Evolutionary conservation across 1,139 yeast genomes (phyloP).

Genomic region (Kodamaea plutei): DNA sequence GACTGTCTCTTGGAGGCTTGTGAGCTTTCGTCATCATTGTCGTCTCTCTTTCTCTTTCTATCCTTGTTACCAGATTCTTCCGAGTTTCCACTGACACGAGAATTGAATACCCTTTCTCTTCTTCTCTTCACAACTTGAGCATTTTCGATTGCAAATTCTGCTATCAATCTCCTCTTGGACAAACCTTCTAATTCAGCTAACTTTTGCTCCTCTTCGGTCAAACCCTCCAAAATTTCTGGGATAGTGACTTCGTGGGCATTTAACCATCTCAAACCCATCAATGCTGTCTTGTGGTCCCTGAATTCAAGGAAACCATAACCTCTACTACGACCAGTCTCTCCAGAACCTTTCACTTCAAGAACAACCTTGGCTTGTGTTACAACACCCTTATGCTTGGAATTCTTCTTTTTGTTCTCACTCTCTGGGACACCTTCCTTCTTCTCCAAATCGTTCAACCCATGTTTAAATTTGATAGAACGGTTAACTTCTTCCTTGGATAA

Average conservation of each 20-base stretch:
- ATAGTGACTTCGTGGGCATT: conserved; percentile 83
- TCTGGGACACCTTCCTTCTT: conserved; percentile 36
- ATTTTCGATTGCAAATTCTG: conserved; percentile 93
- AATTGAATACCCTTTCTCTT: conserved; percentile 57
- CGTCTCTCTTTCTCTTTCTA: conserved; percentile 22
- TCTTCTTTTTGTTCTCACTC: conserved; percentile 44
- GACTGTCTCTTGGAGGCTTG: conserved; percentile 17
- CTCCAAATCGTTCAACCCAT: conserved; percentile 31
- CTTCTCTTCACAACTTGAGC: conserved; percentile 91
- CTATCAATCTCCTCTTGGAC: conserved; percentile 75
- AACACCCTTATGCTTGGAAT: conserved; percentile 78
- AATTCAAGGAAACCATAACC: conserved; percentile 94
- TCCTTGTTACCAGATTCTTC: conserved; percentile 13
- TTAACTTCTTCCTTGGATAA: conserved; percentile 83
- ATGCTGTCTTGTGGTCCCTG: conserved; percentile 87
- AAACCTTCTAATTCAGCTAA: conserved; percentile 48
- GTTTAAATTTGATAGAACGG: conserved; percentile 69
- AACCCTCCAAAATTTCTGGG: conserved; percentile 68
- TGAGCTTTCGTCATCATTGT: conserved; percentile 18
- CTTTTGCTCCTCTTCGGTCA: conserved; percentile 65
- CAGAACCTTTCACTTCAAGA: conserved; percentile 86
- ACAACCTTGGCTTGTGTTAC: conserved; percentile 91
- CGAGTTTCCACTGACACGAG: conserved; percentile 33
- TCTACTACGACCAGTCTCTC: conserved; percentile 85
- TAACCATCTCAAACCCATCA: conserved; percentile 96